phyloP scores from a whole-genome alignment of 1,284 basidiomycete genomes.

The Cutaneotrichosporon spelunceum region DNA sequence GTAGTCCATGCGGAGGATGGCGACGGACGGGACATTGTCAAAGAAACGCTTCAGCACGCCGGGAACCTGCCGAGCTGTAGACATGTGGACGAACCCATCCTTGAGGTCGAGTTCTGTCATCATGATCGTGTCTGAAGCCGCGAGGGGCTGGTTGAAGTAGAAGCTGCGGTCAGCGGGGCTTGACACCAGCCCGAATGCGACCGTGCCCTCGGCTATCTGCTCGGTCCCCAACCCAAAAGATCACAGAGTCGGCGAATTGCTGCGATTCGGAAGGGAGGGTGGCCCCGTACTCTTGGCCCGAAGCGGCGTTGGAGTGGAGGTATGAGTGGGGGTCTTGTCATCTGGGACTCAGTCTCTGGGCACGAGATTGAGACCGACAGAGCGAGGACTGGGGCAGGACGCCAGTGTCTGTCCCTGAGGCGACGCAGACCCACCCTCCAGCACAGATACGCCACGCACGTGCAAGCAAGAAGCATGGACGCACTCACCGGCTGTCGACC shows the following conservation, averaged over 20 bases:
- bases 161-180: conserved; percentile 5
- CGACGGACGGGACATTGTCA: conserved; percentile 51
- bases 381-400: background rate
- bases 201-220: background rate
- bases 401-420: background rate
- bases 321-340: no score
- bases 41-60: conserved; percentile 61
- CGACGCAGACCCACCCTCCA: background rate
- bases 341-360: background rate
- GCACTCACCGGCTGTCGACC: conserved; percentile 41
- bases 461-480: background rate
- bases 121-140: conserved; percentile 33
- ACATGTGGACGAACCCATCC: conserved; percentile 63
- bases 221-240: background rate
- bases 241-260: background rate
- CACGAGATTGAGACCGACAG: background rate
- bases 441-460: background rate
- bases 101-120: conserved; percentile 39
- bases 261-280: background rate
- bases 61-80: conserved; percentile 59
- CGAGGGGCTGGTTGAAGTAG: conserved; percentile 35
- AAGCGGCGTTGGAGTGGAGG: background rate
- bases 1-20: conserved; percentile 56
- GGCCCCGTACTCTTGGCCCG: no score
- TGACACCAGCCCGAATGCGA: background rate